These are phyloP conservation scores for Ganoderma sinense DNA, from an alignment of 1,284 basidiomycete genomes.

Conservation along the genomic window DNA sequence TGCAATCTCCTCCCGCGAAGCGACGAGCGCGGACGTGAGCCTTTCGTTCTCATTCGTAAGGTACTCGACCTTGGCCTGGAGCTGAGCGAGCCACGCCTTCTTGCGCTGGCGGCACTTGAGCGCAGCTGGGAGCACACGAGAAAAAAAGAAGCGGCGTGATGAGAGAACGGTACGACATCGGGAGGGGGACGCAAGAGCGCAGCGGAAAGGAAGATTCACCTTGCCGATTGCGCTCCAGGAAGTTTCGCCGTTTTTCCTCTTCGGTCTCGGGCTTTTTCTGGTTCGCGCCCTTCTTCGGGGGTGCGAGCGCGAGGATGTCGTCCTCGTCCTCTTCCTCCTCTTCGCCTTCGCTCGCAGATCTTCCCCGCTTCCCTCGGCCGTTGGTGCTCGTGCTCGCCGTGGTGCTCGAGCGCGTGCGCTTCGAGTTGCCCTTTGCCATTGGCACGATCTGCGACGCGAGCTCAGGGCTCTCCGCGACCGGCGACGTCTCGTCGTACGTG, in stretches of 20 bases:
- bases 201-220: conserved; percentile 55
- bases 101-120: conserved; percentile 99
- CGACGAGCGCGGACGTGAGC: conserved; percentile 79
- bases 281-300: conserved; percentile 39
- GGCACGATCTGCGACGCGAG: conserved; percentile 33
- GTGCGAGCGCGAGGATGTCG: conserved; percentile 37
- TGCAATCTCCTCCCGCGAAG: conserved; percentile 82
- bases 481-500: conserved; percentile 47
- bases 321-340: conserved; percentile 59
- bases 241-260: conserved; percentile 95
- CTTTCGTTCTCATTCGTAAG: conserved; percentile 93
- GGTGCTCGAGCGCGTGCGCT: conserved; percentile 55
- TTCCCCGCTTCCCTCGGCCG: conserved; percentile 31
- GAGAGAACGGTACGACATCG: conserved; percentile 10
- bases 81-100: conserved; percentile 94
- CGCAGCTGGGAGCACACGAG: conserved; percentile 67
- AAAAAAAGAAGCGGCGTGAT: background rate
- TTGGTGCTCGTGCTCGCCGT: conserved; percentile 30
- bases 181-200: background rate
- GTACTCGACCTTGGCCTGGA: conserved; percentile 94
- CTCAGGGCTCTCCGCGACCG: conserved; percentile 43
- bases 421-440: conserved; percentile 37
- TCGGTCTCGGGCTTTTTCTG: conserved; percentile 89
- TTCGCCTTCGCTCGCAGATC: conserved; percentile 48
- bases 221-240: conserved; percentile 93